A percentile compares a stretch with the other conserved stretches of the same genome.
phyloP scores from a whole-genome alignment of 2,329 filamentous ascomycete genomes.

The Trichoderma endophyticum region DNA sequence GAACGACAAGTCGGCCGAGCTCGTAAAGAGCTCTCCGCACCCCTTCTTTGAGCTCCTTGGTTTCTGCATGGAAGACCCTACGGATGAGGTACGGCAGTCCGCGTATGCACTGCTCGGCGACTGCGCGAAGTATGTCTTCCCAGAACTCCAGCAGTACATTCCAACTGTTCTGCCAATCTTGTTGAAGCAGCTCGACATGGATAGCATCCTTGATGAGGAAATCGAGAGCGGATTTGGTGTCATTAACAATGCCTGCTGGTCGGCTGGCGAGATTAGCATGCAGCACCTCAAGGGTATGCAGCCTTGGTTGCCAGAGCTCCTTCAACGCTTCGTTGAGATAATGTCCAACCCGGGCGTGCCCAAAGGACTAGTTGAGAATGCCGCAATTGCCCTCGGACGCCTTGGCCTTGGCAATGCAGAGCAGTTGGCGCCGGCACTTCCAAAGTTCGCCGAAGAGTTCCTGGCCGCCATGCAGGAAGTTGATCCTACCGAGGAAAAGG shows the following conservation, averaged over 20 bases:
- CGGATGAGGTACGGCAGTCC: slow-evolving; percentile 92
- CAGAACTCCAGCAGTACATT: slow-evolving; percentile 72
- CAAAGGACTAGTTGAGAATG: slow-evolving; percentile 85
- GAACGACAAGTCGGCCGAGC: slow-evolving; percentile 65
- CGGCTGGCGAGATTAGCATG: slow-evolving; percentile 85
- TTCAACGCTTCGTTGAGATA: slow-evolving; percentile 75
- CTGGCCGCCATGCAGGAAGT: slow-evolving; percentile 78
- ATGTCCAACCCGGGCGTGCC: slow-evolving; percentile 83
- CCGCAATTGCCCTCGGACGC: slow-evolving; percentile 85
- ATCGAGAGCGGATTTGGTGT: slow-evolving; percentile 85
- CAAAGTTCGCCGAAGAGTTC: slow-evolving; percentile 78
- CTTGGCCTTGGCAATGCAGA: slow-evolving; percentile 77
- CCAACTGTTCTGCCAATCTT: slow-evolving; percentile 73
- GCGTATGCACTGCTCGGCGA: slow-evolving; percentile 93
- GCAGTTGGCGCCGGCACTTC: slow-evolving; percentile 72
- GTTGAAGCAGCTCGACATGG: slow-evolving; percentile 83
- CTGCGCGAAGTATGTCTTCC: slow-evolving; percentile 88
- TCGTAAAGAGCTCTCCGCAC: slow-evolving; percentile 73
- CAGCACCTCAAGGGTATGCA: slow-evolving; percentile 71
- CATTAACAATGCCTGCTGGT: slow-evolving; percentile 98
- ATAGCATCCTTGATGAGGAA: slow-evolving; percentile 71
- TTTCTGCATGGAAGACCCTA: slow-evolving; percentile 87
- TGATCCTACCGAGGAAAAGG: slow-evolving; percentile 88
- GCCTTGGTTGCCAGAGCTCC: slow-evolving; percentile 72
- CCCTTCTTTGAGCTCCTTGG: slow-evolving; percentile 86